Conservation (phyloP, 2,329 filamentous ascomycete species). For the Pseudogymnoascus sp. region DNA sequence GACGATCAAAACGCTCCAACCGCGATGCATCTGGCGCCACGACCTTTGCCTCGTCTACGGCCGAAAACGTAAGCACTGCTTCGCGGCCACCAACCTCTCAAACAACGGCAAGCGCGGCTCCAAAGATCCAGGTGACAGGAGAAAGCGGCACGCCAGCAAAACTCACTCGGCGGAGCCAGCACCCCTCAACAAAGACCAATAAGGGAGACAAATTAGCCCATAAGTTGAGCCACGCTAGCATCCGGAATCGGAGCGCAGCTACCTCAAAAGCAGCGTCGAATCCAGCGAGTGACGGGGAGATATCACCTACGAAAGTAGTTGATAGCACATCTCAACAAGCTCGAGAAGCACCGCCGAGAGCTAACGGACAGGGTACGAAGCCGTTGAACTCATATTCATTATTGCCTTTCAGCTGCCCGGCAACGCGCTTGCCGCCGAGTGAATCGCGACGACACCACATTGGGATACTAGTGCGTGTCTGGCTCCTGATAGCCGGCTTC, state of each 20-base stretch:
- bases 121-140: slow-evolving; percentile 68
- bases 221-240: slow-evolving; percentile 34
- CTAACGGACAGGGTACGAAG: neutral
- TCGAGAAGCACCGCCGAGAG: neutral
- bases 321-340: neutral
- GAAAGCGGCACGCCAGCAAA: slow-evolving; percentile 43
- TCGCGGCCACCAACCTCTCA: slow-evolving; percentile 25
- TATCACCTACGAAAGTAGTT: neutral
- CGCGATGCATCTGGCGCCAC: slow-evolving; percentile 32
- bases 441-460: slow-evolving; percentile 42
- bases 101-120: slow-evolving; percentile 28
- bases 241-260: slow-evolving; percentile 42
- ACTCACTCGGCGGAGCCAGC: slow-evolving; percentile 24
- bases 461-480: slow-evolving; percentile 63
- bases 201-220: slow-evolving; percentile 30
- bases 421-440: slow-evolving; percentile 41
- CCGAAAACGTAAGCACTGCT: slow-evolving; percentile 10
- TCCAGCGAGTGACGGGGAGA: neutral
- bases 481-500: slow-evolving; percentile 82
- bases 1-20: slow-evolving; percentile 40
- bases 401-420: slow-evolving; percentile 14
- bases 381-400: neutral
- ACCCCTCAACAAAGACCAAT: slow-evolving; percentile 29
- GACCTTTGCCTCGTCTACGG: neutral
- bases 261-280: slow-evolving; percentile 19